Evolutionary conservation across 2,329 filamentous ascomycete species (phyloP), one percentile per base, ranked within the genome.

Genomic region (Epicoccum sorghinum): DNA sequence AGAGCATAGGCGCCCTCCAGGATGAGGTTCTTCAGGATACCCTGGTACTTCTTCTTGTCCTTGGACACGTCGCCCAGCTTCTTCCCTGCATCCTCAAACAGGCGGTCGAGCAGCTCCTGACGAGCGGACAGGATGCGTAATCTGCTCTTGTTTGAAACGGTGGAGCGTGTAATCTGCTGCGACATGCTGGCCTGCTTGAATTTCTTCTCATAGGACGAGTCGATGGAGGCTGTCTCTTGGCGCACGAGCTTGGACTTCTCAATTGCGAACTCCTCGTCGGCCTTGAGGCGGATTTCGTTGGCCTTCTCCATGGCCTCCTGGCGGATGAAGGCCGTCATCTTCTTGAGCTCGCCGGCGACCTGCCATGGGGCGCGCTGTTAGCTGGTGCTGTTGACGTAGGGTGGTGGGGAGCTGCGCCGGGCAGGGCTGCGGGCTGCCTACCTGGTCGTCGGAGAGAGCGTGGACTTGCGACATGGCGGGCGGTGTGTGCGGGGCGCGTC

Each of bases 261-360:
- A 75, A 97, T 98, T 75, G 91, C 90, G 79, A 98, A 98, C 79
- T 99, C 95, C 79, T 98, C 92, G 82, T 98, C 93, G 77, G 95
- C 95, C 81, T 98, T 98, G 81, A 98, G 89, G 74, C 95, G 87
- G 78, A 99, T 98, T 80, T 99, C 95, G 75, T 90, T 90, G 70
- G 92, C 92, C 80, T 99, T 99, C 77, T 99, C 95, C 72, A 89
- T 86, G 55, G 95, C 95, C 82, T 99, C 95, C 81, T 98, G 95
- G 78, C 92, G 91, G 87, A 99, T 99, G 86, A 99, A 99, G 75
- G 93, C 93, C 57, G 95, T 98, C 95, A 99, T 99, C 86, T 99
- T 99, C 84, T 91, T 93, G 80, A 99, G 90, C 87, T 99, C 95
- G 80, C 91, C 88, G 80, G 90, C 88, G 84, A 99, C 95, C 92